Evolutionary conservation across 139 green algal genomes (phyloP), one percentile per base, ranked within the genome.

Genomic region (Nannochloris sp.): DNA sequence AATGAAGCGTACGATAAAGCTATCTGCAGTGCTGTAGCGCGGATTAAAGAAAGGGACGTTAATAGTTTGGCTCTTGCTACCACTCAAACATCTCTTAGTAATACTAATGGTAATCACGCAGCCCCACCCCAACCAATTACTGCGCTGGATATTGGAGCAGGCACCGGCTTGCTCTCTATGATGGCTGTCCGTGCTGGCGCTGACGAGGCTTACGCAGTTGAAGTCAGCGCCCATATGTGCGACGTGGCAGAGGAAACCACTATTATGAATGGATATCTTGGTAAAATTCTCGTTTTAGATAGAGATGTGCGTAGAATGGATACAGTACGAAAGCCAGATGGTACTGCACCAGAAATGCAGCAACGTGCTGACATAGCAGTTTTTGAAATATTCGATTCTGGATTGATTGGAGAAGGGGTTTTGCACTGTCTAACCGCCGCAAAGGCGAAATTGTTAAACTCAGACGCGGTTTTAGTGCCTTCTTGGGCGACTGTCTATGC

Each of bases 301-400:
- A 78, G 76, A 48, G 84, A 90, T 27, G 71, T 74, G 2, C 66
- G 83, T 8, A 67, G 70, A n/a, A 64, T 90, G 65, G 60, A 78
- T 31, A 65, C 61, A 30, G n/a, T 56, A 9, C 48, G 45, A 12
- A 75, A 85, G 51, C 73, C 80, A 12, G 82, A 88, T 58, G 82
- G 84, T 25, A 77, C 60, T 8, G 57, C 64, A 0, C 75, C 80
- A 12, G 86, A 91, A 60, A 66, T 92, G 62, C 71, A 80, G 7
- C 37, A 58, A 13, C 68, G 55, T 69, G 69, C 71, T 68, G 59
- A 85, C 63, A 35, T 89, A 13, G 24, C 77, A 8, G 70, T 88
- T 6, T 91, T 83, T 57, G 85, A 93, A 78, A 78, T 90, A 9
- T 95, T 95, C 64, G 88, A 95, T 66, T 79, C 61, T 12, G 88